phyloP scores from a whole-genome alignment of 768 basidiomycete genomes.

The Tulasnella sp. region DNA sequence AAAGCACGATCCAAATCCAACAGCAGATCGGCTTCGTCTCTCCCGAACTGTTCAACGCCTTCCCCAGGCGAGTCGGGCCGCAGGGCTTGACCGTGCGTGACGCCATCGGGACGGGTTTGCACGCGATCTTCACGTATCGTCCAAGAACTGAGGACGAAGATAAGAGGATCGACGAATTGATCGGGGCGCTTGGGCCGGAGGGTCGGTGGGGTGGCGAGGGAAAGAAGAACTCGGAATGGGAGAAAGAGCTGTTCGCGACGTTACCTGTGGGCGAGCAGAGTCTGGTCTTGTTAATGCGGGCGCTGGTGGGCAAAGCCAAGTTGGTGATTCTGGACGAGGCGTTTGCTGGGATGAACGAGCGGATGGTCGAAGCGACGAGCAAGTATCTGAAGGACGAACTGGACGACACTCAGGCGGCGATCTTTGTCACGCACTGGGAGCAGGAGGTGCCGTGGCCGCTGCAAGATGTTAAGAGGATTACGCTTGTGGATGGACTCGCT shows the following conservation, averaged over 20 bases:
- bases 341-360: constrained; percentile 87
- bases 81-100: constrained; percentile 63
- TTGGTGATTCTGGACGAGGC: constrained; percentile 87
- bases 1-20: constrained; percentile 53
- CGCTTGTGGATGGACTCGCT: constrained; percentile 36
- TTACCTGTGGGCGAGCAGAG: constrained; percentile 74
- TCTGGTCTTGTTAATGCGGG: constrained; percentile 78
- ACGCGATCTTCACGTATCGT: constrained; percentile 69
- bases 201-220: neutral
- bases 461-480: constrained; percentile 50
- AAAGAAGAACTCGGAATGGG: constrained; percentile 30
- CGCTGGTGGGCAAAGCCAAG: constrained; percentile 68
- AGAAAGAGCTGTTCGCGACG: constrained; percentile 53
- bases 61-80: constrained; percentile 62
- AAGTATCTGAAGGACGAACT: constrained; percentile 55
- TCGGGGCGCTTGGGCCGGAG: constrained; percentile 59
- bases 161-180: constrained; percentile 52
- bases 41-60: constrained; percentile 88
- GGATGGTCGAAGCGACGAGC: constrained; percentile 63
- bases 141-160: constrained; percentile 45
- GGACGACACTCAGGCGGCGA: constrained; percentile 60
- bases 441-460: constrained; percentile 81
- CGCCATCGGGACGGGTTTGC: constrained; percentile 82
- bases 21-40: constrained; percentile 73
- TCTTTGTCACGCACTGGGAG: constrained; percentile 88